phyloP scores from a whole-genome alignment of 2,329 filamentous ascomycete species.

The Dothistroma septosporum region DNA sequence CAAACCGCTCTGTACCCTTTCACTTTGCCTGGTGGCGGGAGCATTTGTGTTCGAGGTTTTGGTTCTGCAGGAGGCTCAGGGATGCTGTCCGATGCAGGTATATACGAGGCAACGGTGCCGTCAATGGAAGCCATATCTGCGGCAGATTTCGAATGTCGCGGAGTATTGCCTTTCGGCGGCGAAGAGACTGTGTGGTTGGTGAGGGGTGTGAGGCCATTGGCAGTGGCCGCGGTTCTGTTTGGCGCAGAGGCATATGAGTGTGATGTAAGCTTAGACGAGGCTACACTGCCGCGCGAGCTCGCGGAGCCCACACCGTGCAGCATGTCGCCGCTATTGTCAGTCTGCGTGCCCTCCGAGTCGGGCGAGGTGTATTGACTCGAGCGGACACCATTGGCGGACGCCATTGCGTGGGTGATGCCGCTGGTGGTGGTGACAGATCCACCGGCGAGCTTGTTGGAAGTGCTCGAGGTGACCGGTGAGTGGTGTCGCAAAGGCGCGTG shows the following conservation, averaged over 20 bases:
- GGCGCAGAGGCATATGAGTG: slow-evolving; percentile 50
- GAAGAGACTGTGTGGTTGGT: slow-evolving; percentile 62
- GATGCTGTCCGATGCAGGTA: slow-evolving; percentile 26
- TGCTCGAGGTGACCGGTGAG: slow-evolving; percentile 10
- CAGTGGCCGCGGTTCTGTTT: slow-evolving; percentile 52
- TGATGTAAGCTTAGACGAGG: slow-evolving; percentile 66
- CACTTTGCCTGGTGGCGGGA: slow-evolving; percentile 48
- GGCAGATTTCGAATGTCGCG: slow-evolving; percentile 33
- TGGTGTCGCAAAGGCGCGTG: slow-evolving; percentile 14
- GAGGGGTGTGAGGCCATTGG: slow-evolving; percentile 59
- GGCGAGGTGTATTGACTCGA: slow-evolving; percentile 29
- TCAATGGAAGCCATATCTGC: slow-evolving; percentile 28
- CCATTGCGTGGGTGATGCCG: not conserved
- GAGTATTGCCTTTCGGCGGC: slow-evolving; percentile 56
- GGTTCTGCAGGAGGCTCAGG: slow-evolving; percentile 30
- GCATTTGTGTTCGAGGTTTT: slow-evolving; percentile 43
- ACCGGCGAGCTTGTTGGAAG: slow-evolving; percentile 12
- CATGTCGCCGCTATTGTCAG: slow-evolving; percentile 58
- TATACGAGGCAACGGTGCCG: slow-evolving; percentile 21
- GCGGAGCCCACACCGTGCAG: slow-evolving; percentile 68
- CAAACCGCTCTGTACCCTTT: slow-evolving; percentile 59
- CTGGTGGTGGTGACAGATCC: slow-evolving; percentile 8
- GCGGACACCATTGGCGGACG: slow-evolving; percentile 13
- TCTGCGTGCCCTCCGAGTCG: slow-evolving; percentile 29
- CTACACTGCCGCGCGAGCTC: slow-evolving; percentile 65